Percentiles rank a stretch among this genome's conserved stretches.
Conservation (phyloP, 306 rosid genomes). For the Gastrolobium villosum region DNA sequence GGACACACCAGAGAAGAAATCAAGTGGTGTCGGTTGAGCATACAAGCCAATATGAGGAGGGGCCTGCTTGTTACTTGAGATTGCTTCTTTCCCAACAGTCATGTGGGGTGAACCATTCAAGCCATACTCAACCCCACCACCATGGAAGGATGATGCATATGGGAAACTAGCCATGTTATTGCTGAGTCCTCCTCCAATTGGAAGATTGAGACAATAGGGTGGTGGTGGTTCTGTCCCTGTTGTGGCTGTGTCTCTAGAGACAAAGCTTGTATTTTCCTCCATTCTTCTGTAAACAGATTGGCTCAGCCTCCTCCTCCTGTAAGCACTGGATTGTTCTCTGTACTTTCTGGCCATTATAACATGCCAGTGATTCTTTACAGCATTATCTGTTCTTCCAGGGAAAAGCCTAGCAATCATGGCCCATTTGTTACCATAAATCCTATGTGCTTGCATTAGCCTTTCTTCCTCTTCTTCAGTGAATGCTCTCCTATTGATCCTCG, state of each 20-base stretch:
- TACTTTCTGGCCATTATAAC: conserved; percentile 97
- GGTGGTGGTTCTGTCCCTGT: conserved; percentile 45
- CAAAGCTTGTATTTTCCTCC: conserved; percentile 63
- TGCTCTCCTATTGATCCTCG: conserved; percentile 93
- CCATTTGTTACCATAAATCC: conserved; percentile 98
- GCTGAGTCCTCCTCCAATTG: conserved; percentile 44
- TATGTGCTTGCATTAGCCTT: conserved; percentile 94
- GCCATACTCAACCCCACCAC: conserved; percentile 57
- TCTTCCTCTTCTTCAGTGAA: conserved; percentile 95
- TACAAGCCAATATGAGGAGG: conserved; percentile 48
- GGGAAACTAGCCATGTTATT: conserved; percentile 48
- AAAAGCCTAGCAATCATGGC: conserved; percentile 98
- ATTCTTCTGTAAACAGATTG: conserved; percentile 71
- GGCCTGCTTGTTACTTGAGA: conserved; percentile 49
- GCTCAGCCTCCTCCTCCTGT: conserved; percentile 78
- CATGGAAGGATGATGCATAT: conserved; percentile 52
- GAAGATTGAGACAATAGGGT: conserved; percentile 47
- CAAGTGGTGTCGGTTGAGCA: conserved; percentile 60
- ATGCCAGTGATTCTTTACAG: conserved; percentile 99
- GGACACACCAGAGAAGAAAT: conserved; percentile 68
- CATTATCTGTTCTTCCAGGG: conserved; percentile 97
- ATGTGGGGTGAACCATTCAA: conserved; percentile 54
- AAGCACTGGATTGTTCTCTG: conserved; percentile 91
- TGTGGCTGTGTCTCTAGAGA: conserved; percentile 43
- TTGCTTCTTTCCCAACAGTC: conserved; percentile 55